Conservation (phyloP, 306 rosid species). For the Quercus variabilis region DNA sequence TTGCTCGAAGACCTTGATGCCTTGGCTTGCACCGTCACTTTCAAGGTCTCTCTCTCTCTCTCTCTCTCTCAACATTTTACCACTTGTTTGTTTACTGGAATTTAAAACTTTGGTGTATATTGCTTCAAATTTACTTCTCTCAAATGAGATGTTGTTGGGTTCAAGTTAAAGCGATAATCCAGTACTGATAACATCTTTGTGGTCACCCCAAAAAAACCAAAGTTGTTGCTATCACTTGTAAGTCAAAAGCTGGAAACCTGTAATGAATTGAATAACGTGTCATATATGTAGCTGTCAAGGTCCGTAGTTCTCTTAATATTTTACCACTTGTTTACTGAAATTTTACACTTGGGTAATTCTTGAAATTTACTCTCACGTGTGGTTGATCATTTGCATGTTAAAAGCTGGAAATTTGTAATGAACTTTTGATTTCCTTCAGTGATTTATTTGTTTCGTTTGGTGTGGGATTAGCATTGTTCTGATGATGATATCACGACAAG, state of each 20-base stretch:
- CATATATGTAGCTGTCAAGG: too few species aligned
- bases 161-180: not conserved
- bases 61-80: not conserved
- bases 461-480: constrained; percentile 71
- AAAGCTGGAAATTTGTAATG: too few species aligned
- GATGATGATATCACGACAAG: constrained; percentile 77
- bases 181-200: too few species aligned
- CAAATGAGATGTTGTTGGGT: not conserved
- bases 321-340: too few species aligned
- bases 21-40: constrained; percentile 82
- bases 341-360: too few species aligned
- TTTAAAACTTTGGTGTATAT: not conserved
- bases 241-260: too few species aligned
- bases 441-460: constrained; percentile 2
- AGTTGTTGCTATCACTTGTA: too few species aligned
- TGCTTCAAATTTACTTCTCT: not conserved
- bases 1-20: constrained; percentile 96
- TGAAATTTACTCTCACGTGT: too few species aligned
- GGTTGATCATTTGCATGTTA: too few species aligned
- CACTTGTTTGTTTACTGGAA: not conserved
- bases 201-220: too few species aligned
- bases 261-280: too few species aligned
- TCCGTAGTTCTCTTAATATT: too few species aligned
- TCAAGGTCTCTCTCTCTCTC: constrained; percentile 45
- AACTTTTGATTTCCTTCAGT: not conserved